Evolutionary conservation across 306 rosid species (phyloP).

Genomic region (Vigna nakashimae): DNA sequence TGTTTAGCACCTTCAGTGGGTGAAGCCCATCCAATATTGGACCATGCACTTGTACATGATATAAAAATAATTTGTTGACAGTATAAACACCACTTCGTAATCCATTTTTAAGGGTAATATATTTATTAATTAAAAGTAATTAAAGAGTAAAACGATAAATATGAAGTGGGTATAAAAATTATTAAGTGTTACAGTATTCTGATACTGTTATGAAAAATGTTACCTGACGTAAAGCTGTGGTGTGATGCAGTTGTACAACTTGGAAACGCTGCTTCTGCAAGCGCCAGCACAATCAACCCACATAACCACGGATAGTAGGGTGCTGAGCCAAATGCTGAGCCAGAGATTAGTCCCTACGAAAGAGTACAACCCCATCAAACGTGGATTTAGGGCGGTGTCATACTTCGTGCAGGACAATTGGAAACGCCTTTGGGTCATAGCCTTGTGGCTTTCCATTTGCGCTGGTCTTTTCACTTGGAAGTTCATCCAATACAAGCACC

Average conservation of each 20-base stretch:
- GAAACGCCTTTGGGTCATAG: conserved; percentile 80
- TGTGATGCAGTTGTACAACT: conserved; percentile 68
- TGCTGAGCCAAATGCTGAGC: conserved; percentile 74
- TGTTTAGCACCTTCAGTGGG: neutral
- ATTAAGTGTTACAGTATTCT: too few species aligned
- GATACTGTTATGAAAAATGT: neutral
- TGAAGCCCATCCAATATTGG: neutral
- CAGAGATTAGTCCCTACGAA: conserved; percentile 75
- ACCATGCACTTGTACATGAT: neutral
- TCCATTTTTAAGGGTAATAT: too few species aligned
- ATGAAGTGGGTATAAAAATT: too few species aligned
- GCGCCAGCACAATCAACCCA: conserved; percentile 71
- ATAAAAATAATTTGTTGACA: neutral
- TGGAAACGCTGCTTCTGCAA: conserved; percentile 82
- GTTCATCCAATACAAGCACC: conserved; percentile 69
- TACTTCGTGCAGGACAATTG: conserved; percentile 84
- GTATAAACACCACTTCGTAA: too few species aligned
- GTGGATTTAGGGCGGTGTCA: conserved; percentile 41
- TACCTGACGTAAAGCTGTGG: neutral
- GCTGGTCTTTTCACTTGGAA: conserved; percentile 82
- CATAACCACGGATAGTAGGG: conserved; percentile 61
- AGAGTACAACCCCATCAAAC: conserved; percentile 76
- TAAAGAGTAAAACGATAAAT: too few species aligned
- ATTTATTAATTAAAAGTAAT: too few species aligned
- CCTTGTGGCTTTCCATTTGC: conserved; percentile 68